A percentile compares a stretch with the other conserved stretches of the same genome.
These are phyloP conservation scores for Zygnema cylindricum DNA, from an alignment of 139 green algal species.

Conservation along the genomic window DNA sequence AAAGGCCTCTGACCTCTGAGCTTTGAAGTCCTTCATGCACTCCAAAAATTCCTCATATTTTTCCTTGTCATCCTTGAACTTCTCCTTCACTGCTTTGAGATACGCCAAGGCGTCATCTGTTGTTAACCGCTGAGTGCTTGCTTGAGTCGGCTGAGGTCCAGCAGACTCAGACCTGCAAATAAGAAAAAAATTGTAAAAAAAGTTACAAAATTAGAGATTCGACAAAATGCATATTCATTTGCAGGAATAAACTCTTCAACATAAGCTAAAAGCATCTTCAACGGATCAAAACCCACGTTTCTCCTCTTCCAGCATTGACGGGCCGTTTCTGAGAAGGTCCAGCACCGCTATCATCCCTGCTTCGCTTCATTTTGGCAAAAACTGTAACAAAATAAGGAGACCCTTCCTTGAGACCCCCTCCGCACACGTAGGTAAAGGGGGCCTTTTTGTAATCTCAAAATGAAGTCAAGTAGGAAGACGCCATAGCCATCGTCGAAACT, in stretches of 20 bases:
- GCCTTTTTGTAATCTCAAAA: too few species aligned
- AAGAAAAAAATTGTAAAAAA: too few species aligned
- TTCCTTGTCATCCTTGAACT: conserved; percentile 82
- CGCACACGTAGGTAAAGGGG: too few species aligned
- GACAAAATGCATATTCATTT: too few species aligned
- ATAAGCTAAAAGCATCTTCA: too few species aligned
- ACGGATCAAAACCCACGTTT: background rate
- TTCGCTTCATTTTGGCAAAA: background rate
- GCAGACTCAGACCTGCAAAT: conserved; percentile 16
- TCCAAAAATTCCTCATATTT: conserved; percentile 96
- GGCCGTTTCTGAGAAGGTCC: background rate
- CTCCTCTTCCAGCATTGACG: background rate
- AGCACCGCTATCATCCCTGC: background rate
- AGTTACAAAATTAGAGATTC: too few species aligned
- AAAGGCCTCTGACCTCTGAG: conserved; percentile 73
- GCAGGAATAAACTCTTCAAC: too few species aligned
- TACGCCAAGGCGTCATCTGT: conserved; percentile 84
- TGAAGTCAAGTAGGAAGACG: too few species aligned
- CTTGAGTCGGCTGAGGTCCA: conserved; percentile 33
- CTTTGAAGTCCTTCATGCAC: conserved; percentile 99
- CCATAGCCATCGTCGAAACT: too few species aligned
- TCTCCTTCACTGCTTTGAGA: conserved; percentile 82
- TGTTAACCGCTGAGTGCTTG: conserved; percentile 59
- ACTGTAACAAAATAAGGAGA: background rate
- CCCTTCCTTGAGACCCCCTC: too few species aligned